Percentiles rank a stretch among this genome's conserved stretches.
Evolutionary conservation across 345 rosid species (phyloP).

Genomic region (Geranium brycei): DNA sequence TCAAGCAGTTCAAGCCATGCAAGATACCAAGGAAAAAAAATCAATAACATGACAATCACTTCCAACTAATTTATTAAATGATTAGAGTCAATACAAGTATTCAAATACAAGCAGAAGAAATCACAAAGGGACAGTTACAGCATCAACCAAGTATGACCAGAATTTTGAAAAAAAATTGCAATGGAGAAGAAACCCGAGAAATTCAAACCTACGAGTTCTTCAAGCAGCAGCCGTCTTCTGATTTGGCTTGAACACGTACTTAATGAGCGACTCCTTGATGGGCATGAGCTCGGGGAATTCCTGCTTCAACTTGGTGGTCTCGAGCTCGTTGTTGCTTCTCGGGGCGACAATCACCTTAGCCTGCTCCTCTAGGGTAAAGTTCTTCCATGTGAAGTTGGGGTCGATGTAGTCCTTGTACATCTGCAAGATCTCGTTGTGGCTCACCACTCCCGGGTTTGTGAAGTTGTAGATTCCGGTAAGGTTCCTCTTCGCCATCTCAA

Average conservation of each 20-base stretch:
- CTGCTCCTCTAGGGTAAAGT: constrained; percentile 80
- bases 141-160: too few relatives aligned
- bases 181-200: too few relatives aligned
- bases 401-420: constrained; percentile 62
- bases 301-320: constrained; percentile 51
- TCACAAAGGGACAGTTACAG: too few relatives aligned
- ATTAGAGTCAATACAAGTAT: too few relatives aligned
- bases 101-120: too few relatives aligned
- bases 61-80: too few relatives aligned
- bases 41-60: too few relatives aligned
- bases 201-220: too few relatives aligned
- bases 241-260: constrained; percentile 69
- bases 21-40: too few relatives aligned
- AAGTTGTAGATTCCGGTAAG: constrained; percentile 87
- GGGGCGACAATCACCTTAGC: constrained; percentile 83
- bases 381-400: constrained; percentile 66
- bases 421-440: constrained; percentile 85
- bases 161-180: too few relatives aligned
- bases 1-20: too few relatives aligned
- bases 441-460: constrained; percentile 79
- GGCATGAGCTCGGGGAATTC: constrained; percentile 78
- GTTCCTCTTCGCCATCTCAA: constrained; percentile 92
- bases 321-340: constrained; percentile 90
- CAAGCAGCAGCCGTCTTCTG: constrained; percentile 32
- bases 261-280: constrained; percentile 69